A percentile compares a stretch with the other conserved stretches of the same genome.
These are phyloP conservation scores for Phanerochaete sordida DNA, from an alignment of 768 basidiomycete genomes.

Conservation along the genomic window DNA sequence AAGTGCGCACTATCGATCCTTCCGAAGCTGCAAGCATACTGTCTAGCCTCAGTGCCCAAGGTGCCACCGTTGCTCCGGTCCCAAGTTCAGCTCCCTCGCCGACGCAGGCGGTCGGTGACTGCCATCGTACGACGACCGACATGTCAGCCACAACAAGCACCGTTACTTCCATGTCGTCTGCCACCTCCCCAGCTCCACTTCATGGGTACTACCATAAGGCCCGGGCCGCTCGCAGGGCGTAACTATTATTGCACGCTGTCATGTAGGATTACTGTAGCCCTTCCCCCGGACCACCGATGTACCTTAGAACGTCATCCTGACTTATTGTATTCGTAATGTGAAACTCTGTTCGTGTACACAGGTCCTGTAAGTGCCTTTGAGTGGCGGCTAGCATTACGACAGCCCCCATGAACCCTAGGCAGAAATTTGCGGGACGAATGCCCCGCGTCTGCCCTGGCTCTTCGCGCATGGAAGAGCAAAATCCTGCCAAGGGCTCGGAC, in stretches of 20 bases:
- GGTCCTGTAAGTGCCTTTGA: too few species aligned
- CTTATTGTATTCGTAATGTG: too few species aligned
- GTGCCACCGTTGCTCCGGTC: neutral
- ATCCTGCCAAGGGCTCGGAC: too few species aligned
- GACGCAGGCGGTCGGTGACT: neutral
- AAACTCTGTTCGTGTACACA: too few species aligned
- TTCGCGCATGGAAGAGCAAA: too few species aligned
- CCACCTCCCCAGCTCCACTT: neutral
- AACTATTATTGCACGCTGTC: neutral
- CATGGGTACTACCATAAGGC: neutral
- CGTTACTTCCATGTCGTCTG: neutral
- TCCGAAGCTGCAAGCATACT: conserved; percentile 39
- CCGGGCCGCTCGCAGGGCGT: neutral
- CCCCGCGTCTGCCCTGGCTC: neutral
- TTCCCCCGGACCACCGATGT: neutral
- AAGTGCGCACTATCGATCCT: conserved; percentile 42
- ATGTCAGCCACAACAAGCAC: neutral
- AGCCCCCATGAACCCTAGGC: too few species aligned
- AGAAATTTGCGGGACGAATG: neutral
- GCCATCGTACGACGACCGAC: neutral
- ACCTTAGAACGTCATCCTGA: too few species aligned
- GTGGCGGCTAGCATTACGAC: too few species aligned
- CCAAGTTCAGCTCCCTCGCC: neutral
- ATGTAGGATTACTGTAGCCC: too few species aligned
- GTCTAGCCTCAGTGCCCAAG: conserved; percentile 31